phyloP scores from a whole-genome alignment of 345 rosid species.

The Cardamine resedifolia region DNA sequence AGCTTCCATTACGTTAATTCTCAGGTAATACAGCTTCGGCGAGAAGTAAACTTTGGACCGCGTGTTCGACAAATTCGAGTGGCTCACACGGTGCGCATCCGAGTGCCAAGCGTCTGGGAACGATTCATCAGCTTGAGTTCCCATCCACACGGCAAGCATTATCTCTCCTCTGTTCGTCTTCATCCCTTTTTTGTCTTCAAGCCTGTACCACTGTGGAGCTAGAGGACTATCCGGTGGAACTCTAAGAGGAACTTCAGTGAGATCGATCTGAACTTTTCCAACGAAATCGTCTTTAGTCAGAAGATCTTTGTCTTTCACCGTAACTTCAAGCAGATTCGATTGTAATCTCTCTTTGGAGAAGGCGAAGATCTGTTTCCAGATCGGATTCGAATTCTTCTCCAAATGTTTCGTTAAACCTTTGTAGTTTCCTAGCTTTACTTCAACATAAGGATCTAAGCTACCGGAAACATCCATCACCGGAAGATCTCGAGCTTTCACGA shows the following conservation, averaged over 20 bases:
- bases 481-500: conserved; percentile 87
- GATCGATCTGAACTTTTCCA: conserved; percentile 57
- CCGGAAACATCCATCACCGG: conserved; percentile 87
- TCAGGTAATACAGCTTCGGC: conserved; percentile 83
- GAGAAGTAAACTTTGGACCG: conserved; percentile 92
- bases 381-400: conserved; percentile 83
- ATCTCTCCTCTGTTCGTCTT: conserved; percentile 65
- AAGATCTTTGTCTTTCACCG: conserved; percentile 75
- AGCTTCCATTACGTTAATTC: conserved; percentile 73
- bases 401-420: conserved; percentile 73
- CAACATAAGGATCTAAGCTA: conserved; percentile 90
- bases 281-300: conserved; percentile 76
- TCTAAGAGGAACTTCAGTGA: conserved; percentile 69
- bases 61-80: conserved; percentile 65
- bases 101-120: conserved; percentile 98
- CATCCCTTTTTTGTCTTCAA: conserved; percentile 67
- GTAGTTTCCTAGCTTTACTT: conserved; percentile 93
- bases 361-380: conserved; percentile 92
- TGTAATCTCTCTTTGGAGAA: conserved; percentile 85
- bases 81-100: conserved; percentile 80
- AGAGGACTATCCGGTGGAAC: conserved; percentile 93
- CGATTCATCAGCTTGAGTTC: conserved; percentile 96
- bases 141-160: conserved; percentile 98
- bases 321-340: conserved; percentile 71
- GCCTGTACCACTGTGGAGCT: conserved; percentile 93